A percentile compares a stretch with the other conserved stretches of the same genome.
These are phyloP conservation scores for Diplodia corticola DNA, from an alignment of 2,329 filamentous ascomycete genomes.

Conservation along the genomic window DNA sequence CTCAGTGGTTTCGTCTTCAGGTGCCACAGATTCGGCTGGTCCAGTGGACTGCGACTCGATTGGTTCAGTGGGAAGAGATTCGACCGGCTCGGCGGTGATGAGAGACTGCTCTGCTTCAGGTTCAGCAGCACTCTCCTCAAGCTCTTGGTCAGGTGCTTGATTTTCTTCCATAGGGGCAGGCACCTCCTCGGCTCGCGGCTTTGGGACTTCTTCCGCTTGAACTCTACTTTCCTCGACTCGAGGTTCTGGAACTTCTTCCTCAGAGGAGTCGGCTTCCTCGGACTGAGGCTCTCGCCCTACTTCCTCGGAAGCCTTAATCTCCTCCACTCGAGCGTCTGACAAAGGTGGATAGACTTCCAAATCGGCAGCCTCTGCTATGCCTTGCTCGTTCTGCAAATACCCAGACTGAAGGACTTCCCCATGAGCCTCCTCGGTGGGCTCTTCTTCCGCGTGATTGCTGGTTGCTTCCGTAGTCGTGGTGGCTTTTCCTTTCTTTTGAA, in stretches of 20 bases:
- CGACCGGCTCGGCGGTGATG: not conserved
- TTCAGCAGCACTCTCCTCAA: not conserved
- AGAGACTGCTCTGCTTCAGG: not conserved
- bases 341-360: not conserved
- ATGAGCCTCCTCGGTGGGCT: not conserved
- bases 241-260: not conserved
- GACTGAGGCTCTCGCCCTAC: not conserved
- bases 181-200: not conserved
- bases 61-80: not conserved
- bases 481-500: constrained; percentile 18
- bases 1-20: not conserved
- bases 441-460: not conserved
- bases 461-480: not conserved
- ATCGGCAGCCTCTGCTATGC: not conserved
- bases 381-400: not conserved
- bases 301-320: not conserved
- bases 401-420: not conserved
- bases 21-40: not conserved
- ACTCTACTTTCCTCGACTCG: not conserved
- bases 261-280: not conserved
- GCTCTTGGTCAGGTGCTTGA: not conserved
- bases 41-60: not conserved
- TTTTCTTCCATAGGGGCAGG: not conserved
- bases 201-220: not conserved
- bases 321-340: not conserved